Base-by-base conservation (phyloP, 225 moss, liverwort and hornwort species). In the Bryoerythrophyllum caledonicum region DNA sequence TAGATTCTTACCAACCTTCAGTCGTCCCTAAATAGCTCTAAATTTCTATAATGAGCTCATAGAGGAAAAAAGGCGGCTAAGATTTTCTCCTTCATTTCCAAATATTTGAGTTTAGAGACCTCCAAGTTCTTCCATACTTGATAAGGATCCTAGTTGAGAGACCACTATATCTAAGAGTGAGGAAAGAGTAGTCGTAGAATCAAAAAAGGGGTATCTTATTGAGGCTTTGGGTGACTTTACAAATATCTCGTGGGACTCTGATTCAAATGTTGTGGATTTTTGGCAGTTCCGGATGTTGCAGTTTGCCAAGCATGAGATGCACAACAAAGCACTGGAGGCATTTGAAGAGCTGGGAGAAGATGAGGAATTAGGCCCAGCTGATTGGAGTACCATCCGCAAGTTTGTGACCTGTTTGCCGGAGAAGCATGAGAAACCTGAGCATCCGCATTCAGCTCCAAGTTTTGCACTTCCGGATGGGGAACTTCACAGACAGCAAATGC, bases 311-410 rank as follows among this genome's bases (percentile, higher is more conserved):
- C 79, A 88, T 83, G 93, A 99, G 74, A 95, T 99, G 95, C 87
- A 80, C 62, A 85, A 64, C 67, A 92, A 92, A 73, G 93, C 95
- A 51, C 69, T 92, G 68, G 95, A 93, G 72, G 91, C 95, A 41
- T 93, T 91, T 82, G 90, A 72, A 76, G 99, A 99, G 60, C 77
- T 99, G 63, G 92, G 90, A 66, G 95, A 95, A 72, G 99, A 99
- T 78, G 91, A 95, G 74, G 99, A 99, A 67, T 68, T 99, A 72
- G 99, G 99, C 24, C 99, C 99, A 24, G 90, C 91, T 58, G 95
- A 99, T 62, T 99, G 95, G 95, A 77, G 49, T 19, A 91, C 88
- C 13, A 84, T 99, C 52, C 68, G 78, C 40, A 90, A 93, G 73
- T 91, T 86, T 70, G 86, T 99, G 51, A 89, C 86, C 71, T 91